Percentiles rank a stretch among this genome's conserved stretches.
Conservation (phyloP, 768 basidiomycete genomes). For the Pleurotus sapidus region DNA sequence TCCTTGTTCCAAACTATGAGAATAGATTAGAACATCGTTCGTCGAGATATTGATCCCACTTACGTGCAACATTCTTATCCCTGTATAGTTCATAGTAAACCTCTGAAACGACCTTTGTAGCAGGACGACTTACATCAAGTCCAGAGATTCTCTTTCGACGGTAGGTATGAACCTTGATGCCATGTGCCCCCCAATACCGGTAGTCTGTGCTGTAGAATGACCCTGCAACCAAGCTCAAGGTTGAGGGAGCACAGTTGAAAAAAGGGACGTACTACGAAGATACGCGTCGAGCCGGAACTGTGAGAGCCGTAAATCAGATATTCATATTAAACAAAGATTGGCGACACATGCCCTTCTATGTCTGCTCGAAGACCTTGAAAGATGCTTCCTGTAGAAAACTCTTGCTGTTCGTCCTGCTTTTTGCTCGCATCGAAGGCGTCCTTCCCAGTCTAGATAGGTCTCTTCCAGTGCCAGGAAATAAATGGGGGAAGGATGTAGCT, state of each 20-base stretch:
- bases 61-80: constrained; percentile 79
- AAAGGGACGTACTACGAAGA: constrained; percentile 73
- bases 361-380: constrained; percentile 88
- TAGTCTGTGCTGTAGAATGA: constrained; percentile 90
- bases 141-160: constrained; percentile 92
- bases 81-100: constrained; percentile 29
- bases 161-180: constrained; percentile 91
- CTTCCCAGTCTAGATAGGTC: constrained; percentile 62
- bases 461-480: not conserved
- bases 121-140: constrained; percentile 61
- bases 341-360: constrained; percentile 62
- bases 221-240: constrained; percentile 45
- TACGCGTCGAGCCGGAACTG: constrained; percentile 64
- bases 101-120: not conserved
- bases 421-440: constrained; percentile 75
- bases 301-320: constrained; percentile 6
- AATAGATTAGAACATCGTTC: constrained; percentile 1
- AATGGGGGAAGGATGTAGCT: constrained; percentile 18
- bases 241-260: not conserved
- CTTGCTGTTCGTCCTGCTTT: constrained; percentile 61
- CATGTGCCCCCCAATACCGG: constrained; percentile 66
- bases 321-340: not conserved
- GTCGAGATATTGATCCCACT: constrained; percentile 16
- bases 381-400: constrained; percentile 68
- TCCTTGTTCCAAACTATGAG: constrained; percentile 84